These are phyloP conservation scores for Prunus armeniaca DNA, from an alignment of 306 rosid species.

Conservation along the genomic window DNA sequence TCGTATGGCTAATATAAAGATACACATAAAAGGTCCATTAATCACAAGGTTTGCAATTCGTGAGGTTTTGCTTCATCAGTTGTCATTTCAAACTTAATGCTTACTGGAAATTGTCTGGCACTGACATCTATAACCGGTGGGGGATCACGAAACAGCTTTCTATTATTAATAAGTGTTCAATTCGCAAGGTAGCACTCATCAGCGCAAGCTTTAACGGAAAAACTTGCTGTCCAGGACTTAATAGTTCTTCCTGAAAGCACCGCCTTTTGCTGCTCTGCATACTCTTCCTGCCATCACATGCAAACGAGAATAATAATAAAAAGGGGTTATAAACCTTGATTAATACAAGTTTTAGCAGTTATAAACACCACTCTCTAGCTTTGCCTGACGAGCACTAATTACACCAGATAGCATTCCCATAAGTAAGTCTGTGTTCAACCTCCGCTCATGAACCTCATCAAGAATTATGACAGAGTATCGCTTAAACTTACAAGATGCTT, in stretches of 20 bases:
- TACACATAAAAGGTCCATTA: no score
- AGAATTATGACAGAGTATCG: conserved; percentile 50
- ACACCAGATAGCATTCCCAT: conserved; percentile 84
- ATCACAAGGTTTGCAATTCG: no score
- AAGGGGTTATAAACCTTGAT: background rate
- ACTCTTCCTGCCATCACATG: conserved; percentile 41
- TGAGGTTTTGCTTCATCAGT: no score
- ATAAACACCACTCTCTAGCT: background rate
- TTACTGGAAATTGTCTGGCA: conserved; percentile 79
- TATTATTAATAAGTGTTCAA: conserved; percentile 69
- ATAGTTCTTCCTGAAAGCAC: conserved; percentile 49
- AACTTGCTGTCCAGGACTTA: conserved; percentile 52
- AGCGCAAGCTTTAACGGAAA: conserved; percentile 85
- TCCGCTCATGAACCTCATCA: conserved; percentile 97
- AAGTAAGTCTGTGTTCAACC: conserved; percentile 91
- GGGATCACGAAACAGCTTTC: conserved; percentile 53
- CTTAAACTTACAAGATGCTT: conserved; percentile 23
- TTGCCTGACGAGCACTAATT: conserved; percentile 53
- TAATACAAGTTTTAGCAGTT: background rate
- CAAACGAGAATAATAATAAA: background rate
- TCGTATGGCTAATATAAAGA: fast-evolving
- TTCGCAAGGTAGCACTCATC: conserved; percentile 93
- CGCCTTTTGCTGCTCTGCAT: conserved; percentile 43
- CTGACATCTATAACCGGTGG: conserved; percentile 83
- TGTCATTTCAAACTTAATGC: background rate